Conservation (phyloP, 306 rosid species). For the Inga laurina region DNA sequence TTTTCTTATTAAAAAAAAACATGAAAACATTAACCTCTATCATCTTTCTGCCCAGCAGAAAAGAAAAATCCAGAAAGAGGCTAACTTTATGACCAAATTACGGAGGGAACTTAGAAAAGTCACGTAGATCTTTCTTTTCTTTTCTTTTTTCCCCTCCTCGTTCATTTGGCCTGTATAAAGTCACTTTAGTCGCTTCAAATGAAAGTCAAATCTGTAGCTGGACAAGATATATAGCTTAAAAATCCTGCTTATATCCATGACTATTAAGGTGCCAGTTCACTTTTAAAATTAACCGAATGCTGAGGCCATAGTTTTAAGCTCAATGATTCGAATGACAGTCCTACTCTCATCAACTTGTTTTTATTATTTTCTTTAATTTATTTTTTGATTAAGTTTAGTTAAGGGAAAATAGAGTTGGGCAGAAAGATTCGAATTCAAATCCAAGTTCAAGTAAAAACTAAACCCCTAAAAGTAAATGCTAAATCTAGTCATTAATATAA, state of each 20-base stretch:
- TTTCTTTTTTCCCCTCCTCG: background rate
- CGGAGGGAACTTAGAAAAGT: background rate
- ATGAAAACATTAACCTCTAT: background rate
- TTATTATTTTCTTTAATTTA: background rate
- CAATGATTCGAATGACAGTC: background rate
- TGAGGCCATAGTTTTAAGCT: background rate
- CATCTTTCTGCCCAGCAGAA: background rate
- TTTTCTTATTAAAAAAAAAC: background rate
- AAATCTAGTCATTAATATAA: too few species aligned
- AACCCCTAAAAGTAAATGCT: background rate
- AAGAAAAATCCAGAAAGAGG: constrained; percentile 16
- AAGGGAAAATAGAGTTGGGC: background rate
- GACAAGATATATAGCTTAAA: background rate
- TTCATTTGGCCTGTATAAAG: background rate
- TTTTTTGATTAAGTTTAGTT: background rate
- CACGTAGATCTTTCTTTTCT: background rate
- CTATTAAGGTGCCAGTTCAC: background rate
- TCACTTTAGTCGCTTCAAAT: background rate
- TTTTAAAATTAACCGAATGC: background rate
- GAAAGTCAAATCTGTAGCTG: background rate
- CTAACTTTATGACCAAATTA: constrained; percentile 9
- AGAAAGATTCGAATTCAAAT: too few species aligned
- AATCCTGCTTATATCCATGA: background rate
- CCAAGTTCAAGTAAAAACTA: background rate
- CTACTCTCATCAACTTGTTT: background rate